These are phyloP conservation scores for Lagenidium sp. DNA, from an alignment of 352 stramenopile species.

Conservation along the genomic window DNA sequence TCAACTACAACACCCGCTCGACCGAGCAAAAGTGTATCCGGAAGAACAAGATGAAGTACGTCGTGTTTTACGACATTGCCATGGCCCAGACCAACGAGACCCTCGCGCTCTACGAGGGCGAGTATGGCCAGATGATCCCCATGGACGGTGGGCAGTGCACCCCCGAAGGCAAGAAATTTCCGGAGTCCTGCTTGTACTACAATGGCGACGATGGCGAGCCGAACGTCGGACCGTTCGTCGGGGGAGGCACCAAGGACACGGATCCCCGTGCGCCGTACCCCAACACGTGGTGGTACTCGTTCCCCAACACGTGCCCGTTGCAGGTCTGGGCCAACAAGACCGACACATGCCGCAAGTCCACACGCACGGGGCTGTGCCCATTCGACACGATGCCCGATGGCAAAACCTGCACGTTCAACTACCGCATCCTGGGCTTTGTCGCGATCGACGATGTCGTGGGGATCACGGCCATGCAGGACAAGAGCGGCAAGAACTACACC, in stretches of 20 bases:
- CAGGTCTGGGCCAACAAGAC: conserved; percentile 31
- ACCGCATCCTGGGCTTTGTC: conserved; percentile 60
- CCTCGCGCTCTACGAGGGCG: conserved; percentile 22
- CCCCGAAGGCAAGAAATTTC: conserved; percentile 7
- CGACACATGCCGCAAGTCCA: conserved; percentile 23
- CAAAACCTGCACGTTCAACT: conserved; percentile 59
- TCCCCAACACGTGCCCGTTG: conserved; percentile 42
- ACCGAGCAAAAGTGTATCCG: conserved; percentile 21
- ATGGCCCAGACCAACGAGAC: conserved; percentile 37
- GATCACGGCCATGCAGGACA: conserved; percentile 50
- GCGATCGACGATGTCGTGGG: conserved; percentile 66
- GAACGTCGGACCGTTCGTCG: conserved; percentile 29
- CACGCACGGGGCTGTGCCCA: conserved; percentile 34
- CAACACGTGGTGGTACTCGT: conserved; percentile 56
- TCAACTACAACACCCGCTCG: conserved; percentile 28
- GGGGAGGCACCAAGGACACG: conserved; percentile 18
- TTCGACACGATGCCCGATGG: conserved; percentile 42
- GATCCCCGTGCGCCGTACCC: conserved; percentile 42
- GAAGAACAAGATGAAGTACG: conserved; percentile 63
- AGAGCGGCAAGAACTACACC: conserved; percentile 19
- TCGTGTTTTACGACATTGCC: conserved; percentile 64
- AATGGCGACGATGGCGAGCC: conserved; percentile 9
- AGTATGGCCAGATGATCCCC: conserved; percentile 43
- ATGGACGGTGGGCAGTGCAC: conserved; percentile 60
- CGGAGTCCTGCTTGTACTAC: conserved; percentile 3